Conservation (phyloP, 495 filamentous ascomycete species). For the Tuber brumale region DNA sequence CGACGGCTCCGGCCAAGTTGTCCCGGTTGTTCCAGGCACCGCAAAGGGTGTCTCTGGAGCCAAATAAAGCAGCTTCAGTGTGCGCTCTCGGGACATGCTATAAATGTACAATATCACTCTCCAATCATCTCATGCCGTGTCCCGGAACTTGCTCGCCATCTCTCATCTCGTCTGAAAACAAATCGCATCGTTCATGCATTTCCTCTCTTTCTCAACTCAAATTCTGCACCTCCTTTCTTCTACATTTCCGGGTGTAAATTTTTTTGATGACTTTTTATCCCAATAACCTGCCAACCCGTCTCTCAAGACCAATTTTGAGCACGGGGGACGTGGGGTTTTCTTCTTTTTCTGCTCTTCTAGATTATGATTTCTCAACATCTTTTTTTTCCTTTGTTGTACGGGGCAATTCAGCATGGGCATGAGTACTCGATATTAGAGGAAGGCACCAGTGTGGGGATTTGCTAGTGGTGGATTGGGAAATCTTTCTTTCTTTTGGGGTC, state of each 20-base stretch:
- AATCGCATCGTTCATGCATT: neutral
- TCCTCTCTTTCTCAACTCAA: neutral
- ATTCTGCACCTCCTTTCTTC: neutral
- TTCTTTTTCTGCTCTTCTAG: neutral
- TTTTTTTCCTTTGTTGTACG: conserved; percentile 14
- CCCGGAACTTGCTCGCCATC: neutral
- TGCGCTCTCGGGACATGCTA: neutral
- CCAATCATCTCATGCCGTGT: neutral
- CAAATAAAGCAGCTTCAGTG: conserved; percentile 4
- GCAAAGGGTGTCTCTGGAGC: conserved; percentile 5
- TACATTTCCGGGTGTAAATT: neutral
- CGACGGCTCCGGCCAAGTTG: conserved; percentile 13
- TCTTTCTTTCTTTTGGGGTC: neutral
- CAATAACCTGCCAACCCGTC: conserved; percentile 6
- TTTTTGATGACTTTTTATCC: conserved; percentile 11
- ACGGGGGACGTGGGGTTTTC: neutral
- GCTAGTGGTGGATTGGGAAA: neutral
- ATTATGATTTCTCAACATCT: conserved; percentile 20
- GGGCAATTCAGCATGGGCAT: conserved; percentile 27
- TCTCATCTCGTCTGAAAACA: neutral
- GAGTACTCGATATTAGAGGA: conserved; percentile 38
- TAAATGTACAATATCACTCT: conserved; percentile 14
- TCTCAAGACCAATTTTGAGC: neutral
- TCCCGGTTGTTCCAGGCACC: conserved; percentile 14
- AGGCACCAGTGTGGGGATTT: conserved; percentile 14